These are phyloP conservation scores for Truncatella angustata DNA, from an alignment of 2,329 filamentous ascomycete species.

Conservation along the genomic window DNA sequence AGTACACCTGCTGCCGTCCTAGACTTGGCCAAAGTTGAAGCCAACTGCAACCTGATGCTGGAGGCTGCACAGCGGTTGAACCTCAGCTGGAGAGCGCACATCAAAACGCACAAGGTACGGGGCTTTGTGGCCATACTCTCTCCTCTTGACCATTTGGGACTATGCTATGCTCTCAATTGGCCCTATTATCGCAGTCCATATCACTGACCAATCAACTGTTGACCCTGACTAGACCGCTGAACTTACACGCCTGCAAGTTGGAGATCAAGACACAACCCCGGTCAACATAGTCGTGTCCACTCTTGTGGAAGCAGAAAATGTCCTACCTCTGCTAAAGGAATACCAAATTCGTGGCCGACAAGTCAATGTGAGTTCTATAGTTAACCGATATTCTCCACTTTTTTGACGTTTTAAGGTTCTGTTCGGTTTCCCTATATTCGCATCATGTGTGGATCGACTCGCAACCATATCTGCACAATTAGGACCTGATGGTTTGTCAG, in stretches of 20 bases:
- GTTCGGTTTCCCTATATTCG: conserved; percentile 69
- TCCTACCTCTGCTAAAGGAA: conserved; percentile 59
- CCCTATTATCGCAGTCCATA: neutral
- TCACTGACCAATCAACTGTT: neutral
- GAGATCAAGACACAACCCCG: conserved; percentile 42
- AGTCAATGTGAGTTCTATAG: conserved; percentile 49
- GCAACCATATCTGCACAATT: conserved; percentile 53
- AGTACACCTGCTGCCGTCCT: conserved; percentile 67
- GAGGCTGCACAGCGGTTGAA: conserved; percentile 56
- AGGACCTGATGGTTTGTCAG: conserved; percentile 53
- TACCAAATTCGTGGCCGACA: conserved; percentile 51
- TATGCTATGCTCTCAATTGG: neutral
- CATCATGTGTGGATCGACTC: conserved; percentile 59
- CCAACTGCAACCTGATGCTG: conserved; percentile 72
- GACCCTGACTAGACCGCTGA: conserved; percentile 55
- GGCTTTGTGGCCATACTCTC: neutral
- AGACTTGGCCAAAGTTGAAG: conserved; percentile 62
- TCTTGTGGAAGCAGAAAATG: conserved; percentile 67
- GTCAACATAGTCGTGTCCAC: conserved; percentile 72
- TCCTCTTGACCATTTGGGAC: neutral
- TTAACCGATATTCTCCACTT: neutral
- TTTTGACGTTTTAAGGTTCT: conserved; percentile 48
- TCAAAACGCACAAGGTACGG: conserved; percentile 78
- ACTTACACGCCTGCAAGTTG: conserved; percentile 68
- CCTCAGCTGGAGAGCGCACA: conserved; percentile 71